These are phyloP conservation scores for Salisapilia sapeloensis DNA, from an alignment of 352 stramenopile genomes.

Conservation along the genomic window DNA sequence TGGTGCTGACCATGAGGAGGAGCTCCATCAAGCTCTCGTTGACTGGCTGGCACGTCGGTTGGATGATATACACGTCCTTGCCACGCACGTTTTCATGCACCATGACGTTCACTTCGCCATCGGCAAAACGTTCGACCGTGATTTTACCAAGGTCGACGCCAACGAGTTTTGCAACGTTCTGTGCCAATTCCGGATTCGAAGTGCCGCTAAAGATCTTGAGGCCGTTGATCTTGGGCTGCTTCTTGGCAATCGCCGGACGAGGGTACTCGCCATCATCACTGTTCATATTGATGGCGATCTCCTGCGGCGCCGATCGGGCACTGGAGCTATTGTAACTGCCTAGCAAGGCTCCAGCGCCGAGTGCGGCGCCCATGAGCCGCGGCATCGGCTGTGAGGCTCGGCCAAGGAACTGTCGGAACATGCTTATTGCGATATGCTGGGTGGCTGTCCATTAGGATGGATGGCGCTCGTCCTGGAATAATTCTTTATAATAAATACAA, in stretches of 20 bases:
- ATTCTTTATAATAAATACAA: too few species aligned
- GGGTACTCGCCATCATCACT: constrained; percentile 10
- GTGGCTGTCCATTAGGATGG: too few species aligned
- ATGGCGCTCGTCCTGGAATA: too few species aligned
- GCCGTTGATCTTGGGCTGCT: constrained; percentile 81
- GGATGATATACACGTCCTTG: constrained; percentile 99
- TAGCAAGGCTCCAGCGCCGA: constrained; percentile 21
- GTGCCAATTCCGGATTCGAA: constrained; percentile 91
- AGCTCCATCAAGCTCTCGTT: constrained; percentile 99
- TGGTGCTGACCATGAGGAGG: constrained; percentile 94
- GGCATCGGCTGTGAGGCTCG: constrained; percentile 28
- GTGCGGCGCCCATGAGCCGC: constrained; percentile 29
- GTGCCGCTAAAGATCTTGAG: constrained; percentile 98
- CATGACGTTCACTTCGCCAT: constrained; percentile 99
- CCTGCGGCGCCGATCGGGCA: constrained; percentile 15
- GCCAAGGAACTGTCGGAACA: constrained; percentile 57
- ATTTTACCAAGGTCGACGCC: constrained; percentile 96
- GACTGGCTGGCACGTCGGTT: constrained; percentile 97
- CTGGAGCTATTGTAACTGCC: constrained; percentile 9
- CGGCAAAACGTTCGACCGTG: constrained; percentile 96
- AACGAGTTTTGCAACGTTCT: constrained; percentile 95
- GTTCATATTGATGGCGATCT: constrained; percentile 18
- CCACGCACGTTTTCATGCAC: constrained; percentile 99
- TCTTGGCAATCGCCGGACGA: constrained; percentile 36
- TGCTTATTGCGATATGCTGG: constrained; percentile 5